Evolutionary conservation across 108 stramenopile genomes (phyloP), one percentile per base, ranked within the genome.

Genomic region (Parmales sp.): DNA sequence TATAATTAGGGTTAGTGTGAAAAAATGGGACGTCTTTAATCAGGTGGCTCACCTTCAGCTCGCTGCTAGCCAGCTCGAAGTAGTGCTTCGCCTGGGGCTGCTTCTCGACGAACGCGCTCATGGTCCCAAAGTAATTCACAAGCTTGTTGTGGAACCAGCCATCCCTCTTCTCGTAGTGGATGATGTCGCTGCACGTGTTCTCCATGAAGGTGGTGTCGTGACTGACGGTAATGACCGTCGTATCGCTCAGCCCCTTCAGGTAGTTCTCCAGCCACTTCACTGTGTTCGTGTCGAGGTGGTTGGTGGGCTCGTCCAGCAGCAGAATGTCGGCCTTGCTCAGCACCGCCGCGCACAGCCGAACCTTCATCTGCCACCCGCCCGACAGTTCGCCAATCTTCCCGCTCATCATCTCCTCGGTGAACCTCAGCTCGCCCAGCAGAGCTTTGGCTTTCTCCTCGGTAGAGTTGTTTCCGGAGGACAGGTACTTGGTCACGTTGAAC

Each of bases 281-380:
- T 23, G 90, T 88, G 39, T 82, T 77, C 66, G 66, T 65, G 48
- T 83, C 82, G 64, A 83, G 46, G 72, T 83, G 82, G 67, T 80
- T 80, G 18, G 82, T 81, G 25, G 90, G 89, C 74, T 95, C 94
- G 66, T 94, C 96, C 36, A 97, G 64, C 11, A 97, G 70, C 38
- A 94, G 83, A 73, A 98, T 94, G 69, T 98, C 97, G 0, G 95
- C 90, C 51, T 91, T 69, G 29, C 88, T 72, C 38, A 91, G 69
- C 39, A 90, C 85, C 39, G 90, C 90, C 65, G 80, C 80, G 45
- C 84, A 84, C 66, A 91, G 71, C 38, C 86, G 68, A 22, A 91
- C 49, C 66, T 97, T 96, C 96, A 98, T 96, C 74, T 94, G 92
- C 97, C 97, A 98, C 23, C 98, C 96, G 11, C 98, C 98, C 7